Evolutionary conservation across 2,329 filamentous ascomycete genomes (phyloP).

Genomic region (Aspergillus quadricinctus): DNA sequence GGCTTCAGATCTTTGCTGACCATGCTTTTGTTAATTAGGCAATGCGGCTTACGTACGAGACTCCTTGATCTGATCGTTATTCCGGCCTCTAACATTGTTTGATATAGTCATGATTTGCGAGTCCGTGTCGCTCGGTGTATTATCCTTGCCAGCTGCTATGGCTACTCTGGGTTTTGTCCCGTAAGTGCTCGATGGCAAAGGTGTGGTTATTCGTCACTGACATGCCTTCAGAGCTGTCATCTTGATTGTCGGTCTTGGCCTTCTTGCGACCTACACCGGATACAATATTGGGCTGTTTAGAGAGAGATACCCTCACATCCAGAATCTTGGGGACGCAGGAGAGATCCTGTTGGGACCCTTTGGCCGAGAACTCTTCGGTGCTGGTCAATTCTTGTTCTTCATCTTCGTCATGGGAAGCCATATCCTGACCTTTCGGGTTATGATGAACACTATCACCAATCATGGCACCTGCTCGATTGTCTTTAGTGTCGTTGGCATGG

Average conservation of each 20-base stretch:
- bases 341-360: constrained; percentile 57
- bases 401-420: constrained; percentile 68
- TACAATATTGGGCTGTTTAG: constrained; percentile 58
- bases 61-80: background rate
- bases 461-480: constrained; percentile 60
- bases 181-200: constrained; percentile 17
- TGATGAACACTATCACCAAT: constrained; percentile 60
- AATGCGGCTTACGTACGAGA: constrained; percentile 34
- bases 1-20: background rate
- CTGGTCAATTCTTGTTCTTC: constrained; percentile 60
- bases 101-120: constrained; percentile 51
- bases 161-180: constrained; percentile 50
- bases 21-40: constrained; percentile 20
- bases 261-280: constrained; percentile 56
- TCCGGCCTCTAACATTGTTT: background rate
- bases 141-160: constrained; percentile 50
- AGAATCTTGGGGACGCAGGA: constrained; percentile 65
- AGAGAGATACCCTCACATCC: constrained; percentile 53
- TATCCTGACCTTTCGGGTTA: constrained; percentile 64
- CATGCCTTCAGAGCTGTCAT: constrained; percentile 42
- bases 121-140: constrained; percentile 52
- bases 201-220: constrained; percentile 1
- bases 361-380: constrained; percentile 59
- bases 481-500: constrained; percentile 55
- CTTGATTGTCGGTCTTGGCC: constrained; percentile 50